phyloP scores from a whole-genome alignment of 306 rosid genomes.

The Biancaea sappan region DNA sequence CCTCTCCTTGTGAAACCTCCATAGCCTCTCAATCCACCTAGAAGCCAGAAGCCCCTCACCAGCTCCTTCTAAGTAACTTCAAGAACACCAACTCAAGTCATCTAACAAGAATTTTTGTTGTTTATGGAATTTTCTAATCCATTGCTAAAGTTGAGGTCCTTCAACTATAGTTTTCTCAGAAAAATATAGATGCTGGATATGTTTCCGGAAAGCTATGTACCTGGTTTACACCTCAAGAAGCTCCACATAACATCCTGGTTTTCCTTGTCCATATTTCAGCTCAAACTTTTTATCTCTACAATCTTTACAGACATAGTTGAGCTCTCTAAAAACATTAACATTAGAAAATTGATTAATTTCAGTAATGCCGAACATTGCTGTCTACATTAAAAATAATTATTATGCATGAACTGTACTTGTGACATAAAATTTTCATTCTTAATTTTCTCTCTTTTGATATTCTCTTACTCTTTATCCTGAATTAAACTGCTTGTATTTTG shows the following conservation, averaged over 20 bases:
- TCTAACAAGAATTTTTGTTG: neutral
- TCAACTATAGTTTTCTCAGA: neutral
- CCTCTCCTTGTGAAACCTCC: neutral
- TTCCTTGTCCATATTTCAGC: neutral
- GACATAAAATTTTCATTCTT: neutral
- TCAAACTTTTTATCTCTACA: neutral
- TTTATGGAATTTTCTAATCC: too few species aligned
- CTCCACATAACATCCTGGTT: neutral
- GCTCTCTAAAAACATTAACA: neutral
- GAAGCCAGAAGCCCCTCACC: neutral
- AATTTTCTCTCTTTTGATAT: neutral
- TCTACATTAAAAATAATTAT: neutral
- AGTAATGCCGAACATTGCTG: neutral
- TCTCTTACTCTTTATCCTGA: neutral
- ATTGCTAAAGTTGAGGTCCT: too few species aligned
- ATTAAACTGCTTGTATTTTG: neutral
- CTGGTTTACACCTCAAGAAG: neutral
- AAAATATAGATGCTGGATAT: neutral
- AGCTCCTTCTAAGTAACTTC: neutral
- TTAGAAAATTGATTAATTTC: neutral
- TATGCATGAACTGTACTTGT: neutral
- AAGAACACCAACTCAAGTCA: neutral
- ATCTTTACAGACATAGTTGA: neutral
- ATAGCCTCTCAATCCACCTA: neutral
- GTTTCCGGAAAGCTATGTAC: conserved; percentile 1